Base-by-base conservation (phyloP, 1,284 basidiomycete species). In the Paramarasmius palmivorus region DNA sequence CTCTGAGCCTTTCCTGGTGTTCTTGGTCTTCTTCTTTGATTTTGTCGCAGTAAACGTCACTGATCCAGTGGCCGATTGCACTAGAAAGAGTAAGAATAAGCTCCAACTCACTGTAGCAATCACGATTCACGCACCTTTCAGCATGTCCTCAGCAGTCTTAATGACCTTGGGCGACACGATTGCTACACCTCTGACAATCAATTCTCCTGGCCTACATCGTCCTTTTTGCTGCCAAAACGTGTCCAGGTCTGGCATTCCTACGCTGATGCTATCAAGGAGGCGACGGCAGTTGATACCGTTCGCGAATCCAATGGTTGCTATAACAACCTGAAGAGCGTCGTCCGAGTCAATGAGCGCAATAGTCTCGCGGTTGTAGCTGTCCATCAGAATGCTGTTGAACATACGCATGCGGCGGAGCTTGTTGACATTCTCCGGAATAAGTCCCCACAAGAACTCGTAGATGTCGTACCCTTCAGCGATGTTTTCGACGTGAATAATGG, bases 351-450 rank as follows among this genome's bases (percentile, higher is more conserved):
- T 19, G 17, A 48, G 36, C 22, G n/a, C 6, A 49, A 54, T 29
- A 1, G 36, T 54, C 26, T 49, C 22, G 10, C 32, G 14, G 19
- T 54, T 54, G n/a, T 54, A 48, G 25, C 23, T 35, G 19, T 54
- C 52, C 6, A n/a, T 19, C n/a, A 45, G 49, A 1, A 54, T 4
- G 20, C 34, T 40, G 37, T 49, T 36, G 19, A 49, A 49, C 37
- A 49, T 41, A 1, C 46, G 7, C 25, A 54, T 42, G 3, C 35
- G 22, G 1, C 37, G 23, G 4, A 49, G 19, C 1, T 14, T 19
- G 19, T 32, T 19, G 15, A 12, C 19, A 34, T 29, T n/a, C 17
- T 29, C 19, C 15, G 36, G 52, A 22, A 49, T 10, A 29, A 8
- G 26, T 10, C 23, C 14, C 45, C 45, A 48, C 1, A 54, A 36